Base-by-base conservation (phyloP, 352 stramenopile genomes). In the Phytophthora pistaciae region DNA sequence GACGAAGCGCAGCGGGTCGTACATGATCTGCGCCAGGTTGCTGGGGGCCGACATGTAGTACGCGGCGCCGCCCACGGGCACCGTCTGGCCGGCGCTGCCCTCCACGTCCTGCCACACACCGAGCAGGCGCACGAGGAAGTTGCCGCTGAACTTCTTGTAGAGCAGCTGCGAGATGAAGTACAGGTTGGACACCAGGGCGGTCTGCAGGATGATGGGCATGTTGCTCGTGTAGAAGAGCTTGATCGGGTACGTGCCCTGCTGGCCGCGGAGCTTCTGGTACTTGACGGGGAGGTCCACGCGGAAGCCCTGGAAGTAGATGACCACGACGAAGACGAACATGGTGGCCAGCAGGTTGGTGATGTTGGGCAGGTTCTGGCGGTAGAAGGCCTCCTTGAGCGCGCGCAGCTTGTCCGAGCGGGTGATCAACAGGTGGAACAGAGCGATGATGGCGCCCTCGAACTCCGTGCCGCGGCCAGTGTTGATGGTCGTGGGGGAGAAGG, bases 181-280 rank as follows among this genome's bases (percentile, higher is more conserved):
- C 53, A 99, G 80, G 90, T 99, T 99, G 70, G 94, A 99, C 50
- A 99, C 97, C 53, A 99, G 90, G 18, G 98, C 98, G 10, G 98
- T 99, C 85, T 99, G 97, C 48, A 99, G 84, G 68, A 99, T 99
- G 83, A 99, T 99, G 57, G 98, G 98, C 97, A 99, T 99, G 95
- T 99, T 99, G 68, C 96, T 99, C 56, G 98, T 99, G 95, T 99
- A 99, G 81, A 99, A 99, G 5, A 99, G 90, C 91, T 99, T 99
- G 94, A 99, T 99, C 68, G 98, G 98, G 92, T 99, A 99, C 69
- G 96, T 99, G 77, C 97, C 97, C 87, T 99, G 95, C 83, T 99
- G 97, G 72, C 98, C 98, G 69, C 98, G 96, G 81, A 99, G 98
- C 83, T 99, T 99, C 79, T 99, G 96, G 91, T 99, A 99, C 94